A percentile compares a stretch with the other conserved stretches of the same genome.
These are phyloP conservation scores for Kurtzmaniella fragi DNA, from an alignment of 805 yeast genomes.

Conservation along the genomic window DNA sequence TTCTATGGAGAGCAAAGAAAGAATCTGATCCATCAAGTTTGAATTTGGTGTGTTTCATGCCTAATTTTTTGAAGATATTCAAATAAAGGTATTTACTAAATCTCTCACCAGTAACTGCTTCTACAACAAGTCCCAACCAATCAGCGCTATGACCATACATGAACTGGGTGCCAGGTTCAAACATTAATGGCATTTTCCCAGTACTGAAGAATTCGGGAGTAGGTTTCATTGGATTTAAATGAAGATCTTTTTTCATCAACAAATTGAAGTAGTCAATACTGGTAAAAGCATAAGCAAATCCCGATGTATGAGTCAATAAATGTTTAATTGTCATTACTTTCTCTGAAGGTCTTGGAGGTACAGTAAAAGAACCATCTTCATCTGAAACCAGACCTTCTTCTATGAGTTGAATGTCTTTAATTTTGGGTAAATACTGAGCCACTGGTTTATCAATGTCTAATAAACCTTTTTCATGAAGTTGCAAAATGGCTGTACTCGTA, in stretches of 20 bases:
- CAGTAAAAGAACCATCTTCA: constrained; percentile 18
- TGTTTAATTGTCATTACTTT: constrained; percentile 22
- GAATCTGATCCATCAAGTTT: constrained; percentile 9
- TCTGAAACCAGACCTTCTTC: constrained; percentile 20
- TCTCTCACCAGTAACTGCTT: constrained; percentile 25
- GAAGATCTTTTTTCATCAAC: constrained; percentile 12
- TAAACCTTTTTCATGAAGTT: constrained; percentile 26
- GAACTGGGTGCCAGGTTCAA: constrained; percentile 37
- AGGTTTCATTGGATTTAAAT: constrained; percentile 16
- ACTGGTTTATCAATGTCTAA: constrained; percentile 32
- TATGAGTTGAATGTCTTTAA: constrained; percentile 21
- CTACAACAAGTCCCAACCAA: constrained; percentile 34
- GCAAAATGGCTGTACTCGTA: constrained; percentile 31
- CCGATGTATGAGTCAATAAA: constrained; percentile 27
- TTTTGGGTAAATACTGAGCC: constrained; percentile 24
- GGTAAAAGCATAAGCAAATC: constrained; percentile 31
- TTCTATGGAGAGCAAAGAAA: constrained; percentile 11
- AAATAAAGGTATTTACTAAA: constrained; percentile 27
- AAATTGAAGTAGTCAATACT: constrained; percentile 24
- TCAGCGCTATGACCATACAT: constrained; percentile 34
- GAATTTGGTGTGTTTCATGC: constrained; percentile 26
- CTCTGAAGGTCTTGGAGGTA: constrained; percentile 18
- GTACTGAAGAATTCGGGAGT: constrained; percentile 18
- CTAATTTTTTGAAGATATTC: constrained; percentile 28
- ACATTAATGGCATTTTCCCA: constrained; percentile 20